phyloP scores from a whole-genome alignment of 2,329 filamentous ascomycete species.

The Davidsoniella neocaledoniae region DNA sequence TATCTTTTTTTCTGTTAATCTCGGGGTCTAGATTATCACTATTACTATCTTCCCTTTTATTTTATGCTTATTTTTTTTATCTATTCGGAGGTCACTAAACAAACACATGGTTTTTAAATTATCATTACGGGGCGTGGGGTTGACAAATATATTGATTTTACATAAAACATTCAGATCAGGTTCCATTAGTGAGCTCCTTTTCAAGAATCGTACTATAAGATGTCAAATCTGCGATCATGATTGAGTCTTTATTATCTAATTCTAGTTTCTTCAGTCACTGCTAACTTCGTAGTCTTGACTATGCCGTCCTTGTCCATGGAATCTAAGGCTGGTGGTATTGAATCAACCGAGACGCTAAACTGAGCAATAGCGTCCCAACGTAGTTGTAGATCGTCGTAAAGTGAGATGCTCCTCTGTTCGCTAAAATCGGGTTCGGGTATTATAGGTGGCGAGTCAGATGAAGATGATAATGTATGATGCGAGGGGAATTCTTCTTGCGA shows the following conservation, averaged over 20 bases:
- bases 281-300: slow-evolving; percentile 4
- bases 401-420: background rate
- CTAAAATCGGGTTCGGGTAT: background rate
- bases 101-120: background rate
- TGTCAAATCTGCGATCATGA: no score
- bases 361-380: slow-evolving; percentile 7
- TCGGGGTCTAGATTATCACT: background rate
- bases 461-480: background rate
- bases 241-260: no score
- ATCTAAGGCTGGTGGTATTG: background rate
- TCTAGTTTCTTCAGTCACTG: slow-evolving; percentile 3
- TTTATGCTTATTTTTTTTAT: background rate
- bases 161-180: no score
- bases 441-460: background rate
- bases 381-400: background rate
- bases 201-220: no score
- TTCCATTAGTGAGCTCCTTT: no score
- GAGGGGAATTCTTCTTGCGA: background rate
- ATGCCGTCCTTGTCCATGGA: slow-evolving; percentile 1
- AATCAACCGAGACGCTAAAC: slow-evolving; percentile 2
- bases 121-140: background rate
- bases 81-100: background rate
- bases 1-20: background rate
- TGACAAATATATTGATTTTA: background rate
- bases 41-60: background rate